Conservation (phyloP, 2,329 filamentous ascomycete species). For the Penicillium rolfsii region DNA sequence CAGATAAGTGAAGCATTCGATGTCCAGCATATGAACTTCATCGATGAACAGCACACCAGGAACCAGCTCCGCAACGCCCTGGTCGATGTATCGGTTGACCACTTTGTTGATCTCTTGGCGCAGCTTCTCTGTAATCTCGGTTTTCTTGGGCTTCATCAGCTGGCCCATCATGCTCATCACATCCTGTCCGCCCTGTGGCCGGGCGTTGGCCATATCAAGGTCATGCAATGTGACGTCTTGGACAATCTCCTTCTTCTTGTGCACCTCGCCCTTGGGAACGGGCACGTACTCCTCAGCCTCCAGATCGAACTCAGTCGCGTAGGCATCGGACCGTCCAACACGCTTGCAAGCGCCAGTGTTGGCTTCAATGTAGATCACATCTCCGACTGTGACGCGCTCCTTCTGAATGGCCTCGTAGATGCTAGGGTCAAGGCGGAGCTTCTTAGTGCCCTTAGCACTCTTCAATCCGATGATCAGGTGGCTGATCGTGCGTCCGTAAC, state of each 20-base stretch:
- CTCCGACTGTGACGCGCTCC: slow-evolving; percentile 91
- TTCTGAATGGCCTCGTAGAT: slow-evolving; percentile 99
- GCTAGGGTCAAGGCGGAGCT: slow-evolving; percentile 91
- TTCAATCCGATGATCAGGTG: slow-evolving; percentile 93
- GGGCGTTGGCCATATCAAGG: slow-evolving; percentile 90
- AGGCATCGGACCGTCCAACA: slow-evolving; percentile 92
- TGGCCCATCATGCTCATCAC: slow-evolving; percentile 99
- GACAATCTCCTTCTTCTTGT: slow-evolving; percentile 99
- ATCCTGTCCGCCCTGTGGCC: slow-evolving; percentile 95
- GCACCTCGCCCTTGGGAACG: slow-evolving; percentile 97
- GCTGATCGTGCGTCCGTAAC: slow-evolving; percentile 96
- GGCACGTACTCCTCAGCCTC: slow-evolving; percentile 99
- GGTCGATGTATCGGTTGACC: slow-evolving; percentile 97
- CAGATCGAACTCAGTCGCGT: slow-evolving; percentile 96
- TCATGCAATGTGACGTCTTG: slow-evolving; percentile 98
- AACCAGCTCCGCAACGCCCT: slow-evolving; percentile 96
- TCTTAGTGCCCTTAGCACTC: slow-evolving; percentile 96
- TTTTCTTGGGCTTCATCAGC: slow-evolving; percentile 99
- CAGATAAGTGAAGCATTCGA: slow-evolving; percentile 98
- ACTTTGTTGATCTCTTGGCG: slow-evolving; percentile 98
- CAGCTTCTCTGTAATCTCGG: slow-evolving; percentile 97
- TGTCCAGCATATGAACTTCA: slow-evolving; percentile 99
- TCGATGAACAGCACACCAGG: slow-evolving; percentile 98
- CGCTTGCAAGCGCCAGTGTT: slow-evolving; percentile 98
- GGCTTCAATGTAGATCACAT: slow-evolving; percentile 98